Evolutionary conservation across 169 alveolate species (phyloP).

Genomic region (Babesia bigemina): DNA sequence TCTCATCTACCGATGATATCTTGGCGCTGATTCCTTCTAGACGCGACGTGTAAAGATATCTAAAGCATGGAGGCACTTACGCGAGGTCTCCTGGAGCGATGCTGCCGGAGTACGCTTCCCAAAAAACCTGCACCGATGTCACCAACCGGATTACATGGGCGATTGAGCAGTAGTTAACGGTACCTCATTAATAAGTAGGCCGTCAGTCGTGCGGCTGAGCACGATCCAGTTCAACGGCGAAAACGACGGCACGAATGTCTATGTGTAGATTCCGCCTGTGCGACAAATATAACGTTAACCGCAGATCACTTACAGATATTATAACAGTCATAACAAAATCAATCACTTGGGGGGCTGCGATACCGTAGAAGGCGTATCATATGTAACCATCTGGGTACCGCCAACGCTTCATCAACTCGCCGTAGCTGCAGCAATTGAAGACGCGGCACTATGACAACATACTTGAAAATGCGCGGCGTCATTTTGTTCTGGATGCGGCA

Average conservation of each 20-base stretch:
- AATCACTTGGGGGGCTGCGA: no score
- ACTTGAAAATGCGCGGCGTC: conserved; percentile 49
- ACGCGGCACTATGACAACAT: neutral
- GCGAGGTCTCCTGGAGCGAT: conserved; percentile 31
- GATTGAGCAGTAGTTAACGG: neutral
- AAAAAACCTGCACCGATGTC: conserved; percentile 10
- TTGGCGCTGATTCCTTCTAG: conserved; percentile 11
- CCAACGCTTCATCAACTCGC: conserved; percentile 65
- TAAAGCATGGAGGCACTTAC: conserved; percentile 7
- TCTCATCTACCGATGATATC: conserved; percentile 16
- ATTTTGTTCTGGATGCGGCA: conserved; percentile 63
- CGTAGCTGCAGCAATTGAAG: conserved; percentile 17
- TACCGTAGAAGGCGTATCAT: conserved; percentile 15
- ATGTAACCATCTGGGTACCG: conserved; percentile 70
- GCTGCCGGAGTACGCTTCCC: conserved; percentile 7
- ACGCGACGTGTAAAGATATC: neutral
- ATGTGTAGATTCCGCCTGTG: neutral
- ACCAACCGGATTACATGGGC: no score
- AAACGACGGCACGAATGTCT: neutral
- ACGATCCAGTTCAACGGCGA: neutral
- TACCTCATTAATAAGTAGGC: conserved; percentile 7
- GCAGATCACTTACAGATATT: no score
- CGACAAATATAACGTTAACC: neutral
- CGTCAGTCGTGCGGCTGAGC: neutral
- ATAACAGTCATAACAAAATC: no score